Evolutionary conservation across 1,284 basidiomycete genomes (phyloP).

Genomic region (Pseudozyma sp.): DNA sequence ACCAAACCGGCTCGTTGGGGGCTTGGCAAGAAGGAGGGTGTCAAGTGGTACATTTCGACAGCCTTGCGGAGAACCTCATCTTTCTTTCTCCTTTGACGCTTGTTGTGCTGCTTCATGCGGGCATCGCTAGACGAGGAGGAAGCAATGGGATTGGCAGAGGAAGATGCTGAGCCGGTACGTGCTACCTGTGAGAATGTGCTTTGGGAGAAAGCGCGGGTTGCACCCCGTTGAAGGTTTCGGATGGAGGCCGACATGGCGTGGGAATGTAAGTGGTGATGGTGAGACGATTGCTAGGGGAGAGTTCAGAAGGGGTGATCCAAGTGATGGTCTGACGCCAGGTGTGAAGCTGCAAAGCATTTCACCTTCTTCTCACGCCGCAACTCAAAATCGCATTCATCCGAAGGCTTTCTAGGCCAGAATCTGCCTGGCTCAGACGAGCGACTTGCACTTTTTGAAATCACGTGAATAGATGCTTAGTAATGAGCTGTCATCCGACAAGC

Average conservation of each 20-base stretch:
- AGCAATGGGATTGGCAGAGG: slow-evolving; percentile 31
- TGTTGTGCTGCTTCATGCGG: slow-evolving; percentile 24
- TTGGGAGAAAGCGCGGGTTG: slow-evolving; percentile 30
- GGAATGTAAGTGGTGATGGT: not conserved
- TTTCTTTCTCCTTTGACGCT: slow-evolving; percentile 30
- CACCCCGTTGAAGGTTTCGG: slow-evolving; percentile 36
- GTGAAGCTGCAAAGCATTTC: not conserved
- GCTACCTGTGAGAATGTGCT: slow-evolving; percentile 18
- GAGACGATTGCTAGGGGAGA: not conserved
- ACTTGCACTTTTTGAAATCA: not conserved
- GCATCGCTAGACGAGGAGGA: slow-evolving; percentile 24
- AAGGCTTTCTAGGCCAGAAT: not conserved
- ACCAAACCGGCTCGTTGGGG: slow-evolving; percentile 20
- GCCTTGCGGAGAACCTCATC: slow-evolving; percentile 60
- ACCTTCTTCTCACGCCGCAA: slow-evolving; percentile 3
- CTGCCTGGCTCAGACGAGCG: not conserved
- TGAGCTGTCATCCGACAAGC: not conserved
- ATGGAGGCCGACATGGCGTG: slow-evolving; percentile 48
- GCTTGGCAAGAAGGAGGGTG: slow-evolving; percentile 61
- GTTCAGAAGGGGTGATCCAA: not conserved
- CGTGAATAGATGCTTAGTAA: slow-evolving; percentile 9
- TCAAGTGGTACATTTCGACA: slow-evolving; percentile 65
- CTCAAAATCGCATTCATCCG: slow-evolving; percentile 10
- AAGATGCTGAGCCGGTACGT: slow-evolving; percentile 18
- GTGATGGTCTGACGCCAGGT: not conserved